These are phyloP conservation scores for Ascochyta pisi DNA, from an alignment of 2,329 filamentous ascomycete genomes.

Conservation along the genomic window DNA sequence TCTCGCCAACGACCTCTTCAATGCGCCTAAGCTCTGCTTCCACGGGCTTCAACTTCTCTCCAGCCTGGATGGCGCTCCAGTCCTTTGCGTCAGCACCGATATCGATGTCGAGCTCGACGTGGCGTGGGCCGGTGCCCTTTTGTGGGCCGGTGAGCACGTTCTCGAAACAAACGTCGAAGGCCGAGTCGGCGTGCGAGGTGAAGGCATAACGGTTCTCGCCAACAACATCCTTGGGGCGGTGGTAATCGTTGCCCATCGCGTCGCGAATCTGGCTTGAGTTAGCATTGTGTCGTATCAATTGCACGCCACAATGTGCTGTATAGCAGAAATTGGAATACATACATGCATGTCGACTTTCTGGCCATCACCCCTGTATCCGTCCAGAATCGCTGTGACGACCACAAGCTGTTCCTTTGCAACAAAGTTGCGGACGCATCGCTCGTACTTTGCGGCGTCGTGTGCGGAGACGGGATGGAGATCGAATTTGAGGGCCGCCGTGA, in stretches of 20 bases:
- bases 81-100: slow-evolving; percentile 97
- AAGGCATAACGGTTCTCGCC: slow-evolving; percentile 94
- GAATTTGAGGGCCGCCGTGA: slow-evolving; percentile 81
- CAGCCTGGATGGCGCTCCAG: slow-evolving; percentile 94
- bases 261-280: slow-evolving; percentile 77
- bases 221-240: slow-evolving; percentile 84
- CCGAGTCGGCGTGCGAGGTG: slow-evolving; percentile 87
- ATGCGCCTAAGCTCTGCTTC: slow-evolving; percentile 93
- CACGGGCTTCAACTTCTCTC: slow-evolving; percentile 96
- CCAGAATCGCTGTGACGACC: slow-evolving; percentile 88
- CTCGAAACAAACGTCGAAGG: slow-evolving; percentile 96
- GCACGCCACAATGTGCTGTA: neutral
- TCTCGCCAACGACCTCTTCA: slow-evolving; percentile 87
- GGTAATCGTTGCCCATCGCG: slow-evolving; percentile 94
- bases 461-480: slow-evolving; percentile 77
- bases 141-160: slow-evolving; percentile 70
- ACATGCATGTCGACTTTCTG: slow-evolving; percentile 95
- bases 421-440: slow-evolving; percentile 96
- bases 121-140: slow-evolving; percentile 60
- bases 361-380: slow-evolving; percentile 87
- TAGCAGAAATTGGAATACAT: slow-evolving; percentile 45
- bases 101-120: slow-evolving; percentile 91
- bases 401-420: slow-evolving; percentile 90
- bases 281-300: neutral
- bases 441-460: slow-evolving; percentile 68